phyloP scores from a whole-genome alignment of 106 monocot genomes.

The Apostasia ramifera region DNA sequence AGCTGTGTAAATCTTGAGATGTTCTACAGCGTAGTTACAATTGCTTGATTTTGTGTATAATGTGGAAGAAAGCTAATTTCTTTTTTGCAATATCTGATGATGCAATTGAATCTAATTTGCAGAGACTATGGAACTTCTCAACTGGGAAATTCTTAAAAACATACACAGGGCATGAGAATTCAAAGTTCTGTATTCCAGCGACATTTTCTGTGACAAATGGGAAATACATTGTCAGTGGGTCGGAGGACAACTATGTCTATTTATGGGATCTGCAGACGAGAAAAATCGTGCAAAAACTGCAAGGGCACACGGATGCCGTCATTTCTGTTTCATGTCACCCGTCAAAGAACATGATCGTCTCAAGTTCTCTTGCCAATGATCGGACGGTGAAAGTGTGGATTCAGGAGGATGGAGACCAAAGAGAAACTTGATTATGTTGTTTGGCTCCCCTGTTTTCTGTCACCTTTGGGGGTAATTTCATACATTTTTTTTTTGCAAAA shows the following conservation, averaged over 20 bases:
- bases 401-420: constrained; percentile 17
- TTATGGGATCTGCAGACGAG: constrained; percentile 58
- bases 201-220: constrained; percentile 61
- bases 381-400: constrained; percentile 53
- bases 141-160: constrained; percentile 56
- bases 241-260: constrained; percentile 55
- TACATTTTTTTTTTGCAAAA: no score
- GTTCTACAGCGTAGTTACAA: no score
- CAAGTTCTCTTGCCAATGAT: constrained; percentile 47
- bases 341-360: constrained; percentile 47
- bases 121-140: constrained; percentile 70
- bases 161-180: constrained; percentile 53
- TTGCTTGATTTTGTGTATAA: no score
- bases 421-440: background rate
- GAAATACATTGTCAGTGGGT: constrained; percentile 64
- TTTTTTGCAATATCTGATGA: background rate
- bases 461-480: no score
- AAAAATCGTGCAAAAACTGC: constrained; percentile 45
- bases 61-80: background rate
- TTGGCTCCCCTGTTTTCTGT: no score
- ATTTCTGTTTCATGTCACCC: constrained; percentile 51
- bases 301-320: constrained; percentile 59
- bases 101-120: constrained; percentile 1
- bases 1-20: no score
- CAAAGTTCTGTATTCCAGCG: constrained; percentile 50